phyloP scores from a whole-genome alignment of 495 filamentous ascomycete genomes.

The Penicillium desertorum region DNA sequence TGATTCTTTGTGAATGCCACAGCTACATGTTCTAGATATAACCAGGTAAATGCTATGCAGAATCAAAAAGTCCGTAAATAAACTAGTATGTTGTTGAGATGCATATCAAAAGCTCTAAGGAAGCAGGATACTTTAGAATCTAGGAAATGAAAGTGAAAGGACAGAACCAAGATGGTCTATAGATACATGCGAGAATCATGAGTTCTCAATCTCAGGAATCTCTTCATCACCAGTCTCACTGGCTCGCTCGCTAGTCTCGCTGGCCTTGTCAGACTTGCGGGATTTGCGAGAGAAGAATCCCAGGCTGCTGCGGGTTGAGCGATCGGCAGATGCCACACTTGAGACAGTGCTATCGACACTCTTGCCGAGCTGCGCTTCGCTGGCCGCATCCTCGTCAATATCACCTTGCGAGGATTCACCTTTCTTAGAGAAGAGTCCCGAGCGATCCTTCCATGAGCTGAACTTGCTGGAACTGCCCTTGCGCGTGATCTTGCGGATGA shows the following conservation, averaged over 20 bases:
- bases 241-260: slow-evolving; percentile 47
- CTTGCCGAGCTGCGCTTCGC: slow-evolving; percentile 49
- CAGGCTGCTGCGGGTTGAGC: slow-evolving; percentile 46
- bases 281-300: slow-evolving; percentile 54
- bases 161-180: slow-evolving; percentile 13
- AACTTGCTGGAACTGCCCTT: slow-evolving; percentile 82
- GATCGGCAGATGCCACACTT: slow-evolving; percentile 46
- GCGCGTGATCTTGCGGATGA: slow-evolving; percentile 71
- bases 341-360: slow-evolving; percentile 49
- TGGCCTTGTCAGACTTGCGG: slow-evolving; percentile 46
- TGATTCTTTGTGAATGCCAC: background rate
- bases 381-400: slow-evolving; percentile 47
- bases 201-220: slow-evolving; percentile 30
- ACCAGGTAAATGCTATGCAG: background rate
- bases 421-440: slow-evolving; percentile 62
- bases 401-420: slow-evolving; percentile 52
- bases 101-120: slow-evolving; percentile 6
- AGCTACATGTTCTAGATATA: background rate
- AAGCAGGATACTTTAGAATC: slow-evolving; percentile 9
- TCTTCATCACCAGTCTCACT: slow-evolving; percentile 53
- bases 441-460: slow-evolving; percentile 68
- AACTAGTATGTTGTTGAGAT: slow-evolving; percentile 4
- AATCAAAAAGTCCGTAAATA: background rate
- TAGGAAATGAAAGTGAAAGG: slow-evolving; percentile 17
- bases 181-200: slow-evolving; percentile 10